phyloP scores from a whole-genome alignment of 768 basidiomycete species.

The Nidularia sp. region DNA sequence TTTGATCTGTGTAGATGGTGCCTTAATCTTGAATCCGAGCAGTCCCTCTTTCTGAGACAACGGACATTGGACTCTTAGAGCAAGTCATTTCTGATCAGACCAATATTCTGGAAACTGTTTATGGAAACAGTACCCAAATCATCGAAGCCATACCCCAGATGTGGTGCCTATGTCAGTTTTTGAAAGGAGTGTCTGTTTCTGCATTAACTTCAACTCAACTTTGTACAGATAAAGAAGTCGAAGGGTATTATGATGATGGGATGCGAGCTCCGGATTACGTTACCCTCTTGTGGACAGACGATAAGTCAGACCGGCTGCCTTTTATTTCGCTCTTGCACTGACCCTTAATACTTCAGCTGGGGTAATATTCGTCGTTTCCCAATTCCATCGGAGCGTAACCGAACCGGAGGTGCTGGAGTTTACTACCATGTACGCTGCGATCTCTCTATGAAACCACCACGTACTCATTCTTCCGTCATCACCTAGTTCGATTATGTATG shows the following conservation, averaged over 20 bases:
- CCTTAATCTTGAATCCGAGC: background rate
- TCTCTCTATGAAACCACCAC: background rate
- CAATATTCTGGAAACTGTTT: constrained; percentile 50
- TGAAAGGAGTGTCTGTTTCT: too few species aligned
- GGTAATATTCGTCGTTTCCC: constrained; percentile 69
- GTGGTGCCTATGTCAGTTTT: constrained; percentile 50
- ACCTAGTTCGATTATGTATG: constrained; percentile 44
- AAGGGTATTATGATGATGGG: constrained; percentile 62
- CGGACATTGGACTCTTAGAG: constrained; percentile 48
- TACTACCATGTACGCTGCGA: constrained; percentile 56
- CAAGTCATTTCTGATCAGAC: constrained; percentile 59
- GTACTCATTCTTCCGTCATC: background rate
- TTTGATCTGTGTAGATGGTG: background rate
- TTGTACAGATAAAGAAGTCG: constrained; percentile 50
- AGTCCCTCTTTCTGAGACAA: constrained; percentile 51
- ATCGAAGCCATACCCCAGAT: constrained; percentile 56
- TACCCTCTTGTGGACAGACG: constrained; percentile 68
- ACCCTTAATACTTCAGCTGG: constrained; percentile 34
- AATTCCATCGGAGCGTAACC: constrained; percentile 44
- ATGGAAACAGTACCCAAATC: constrained; percentile 34
- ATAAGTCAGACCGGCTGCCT: constrained; percentile 41
- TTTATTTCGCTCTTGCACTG: background rate
- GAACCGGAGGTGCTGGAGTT: constrained; percentile 66
- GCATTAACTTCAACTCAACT: too few species aligned
- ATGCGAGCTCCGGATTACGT: constrained; percentile 61